These are phyloP conservation scores for Diplodia intermedia DNA, from an alignment of 2,329 filamentous ascomycete genomes.

Conservation along the genomic window DNA sequence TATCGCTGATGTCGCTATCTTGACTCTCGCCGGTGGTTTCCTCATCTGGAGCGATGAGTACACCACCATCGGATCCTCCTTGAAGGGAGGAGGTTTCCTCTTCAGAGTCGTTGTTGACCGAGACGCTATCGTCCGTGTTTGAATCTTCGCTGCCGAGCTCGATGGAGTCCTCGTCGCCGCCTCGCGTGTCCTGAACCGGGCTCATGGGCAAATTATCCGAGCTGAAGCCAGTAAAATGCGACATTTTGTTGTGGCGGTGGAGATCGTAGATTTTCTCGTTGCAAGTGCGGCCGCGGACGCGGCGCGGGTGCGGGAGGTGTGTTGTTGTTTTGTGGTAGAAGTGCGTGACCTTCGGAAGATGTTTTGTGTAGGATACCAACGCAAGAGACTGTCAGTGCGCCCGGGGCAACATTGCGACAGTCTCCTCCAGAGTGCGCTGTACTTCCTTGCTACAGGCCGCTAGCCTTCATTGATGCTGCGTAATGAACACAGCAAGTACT, in stretches of 20 bases:
- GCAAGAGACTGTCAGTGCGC: no score
- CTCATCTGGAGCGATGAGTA: not conserved
- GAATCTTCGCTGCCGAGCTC: slow-evolving; percentile 11
- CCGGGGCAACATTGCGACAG: no score
- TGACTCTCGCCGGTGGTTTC: not conserved
- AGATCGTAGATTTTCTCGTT: no score
- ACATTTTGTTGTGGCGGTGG: not conserved
- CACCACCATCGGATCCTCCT: not conserved
- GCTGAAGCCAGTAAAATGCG: not conserved
- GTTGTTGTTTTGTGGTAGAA: not conserved
- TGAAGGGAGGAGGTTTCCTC: not conserved
- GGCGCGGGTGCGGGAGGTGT: not conserved
- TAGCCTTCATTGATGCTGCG: not conserved
- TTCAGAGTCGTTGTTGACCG: not conserved
- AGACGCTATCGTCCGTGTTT: not conserved
- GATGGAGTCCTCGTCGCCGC: not conserved
- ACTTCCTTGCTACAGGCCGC: not conserved
- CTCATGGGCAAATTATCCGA: not conserved
- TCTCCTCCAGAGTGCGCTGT: not conserved
- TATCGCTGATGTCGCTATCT: no score
- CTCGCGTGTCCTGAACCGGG: not conserved
- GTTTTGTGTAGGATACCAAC: not conserved
- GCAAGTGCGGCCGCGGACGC: not conserved
- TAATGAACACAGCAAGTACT: no score
- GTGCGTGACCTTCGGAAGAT: not conserved